phyloP scores from a whole-genome alignment of 768 basidiomycete genomes.

The Filobasidium wieringae region DNA sequence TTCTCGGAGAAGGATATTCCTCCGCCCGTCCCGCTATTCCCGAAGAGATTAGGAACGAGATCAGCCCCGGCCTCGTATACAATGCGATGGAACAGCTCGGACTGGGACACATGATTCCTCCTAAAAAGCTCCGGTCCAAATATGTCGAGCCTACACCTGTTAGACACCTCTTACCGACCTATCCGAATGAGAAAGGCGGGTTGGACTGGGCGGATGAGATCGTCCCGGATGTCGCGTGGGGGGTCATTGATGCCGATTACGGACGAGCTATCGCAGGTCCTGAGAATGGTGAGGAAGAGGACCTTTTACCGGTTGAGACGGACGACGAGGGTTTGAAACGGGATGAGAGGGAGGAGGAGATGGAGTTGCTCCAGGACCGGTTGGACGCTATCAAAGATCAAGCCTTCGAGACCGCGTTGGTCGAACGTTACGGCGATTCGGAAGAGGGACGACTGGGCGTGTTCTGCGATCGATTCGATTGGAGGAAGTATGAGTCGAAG shows the following conservation, averaged over 20 bases:
- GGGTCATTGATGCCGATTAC: not conserved
- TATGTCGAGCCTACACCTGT: not conserved
- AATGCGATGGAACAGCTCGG: not conserved
- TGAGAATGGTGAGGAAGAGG: not conserved
- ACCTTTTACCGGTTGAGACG: not conserved
- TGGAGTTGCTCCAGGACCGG: constrained; percentile 1
- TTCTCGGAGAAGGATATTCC: not conserved
- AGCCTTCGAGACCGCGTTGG: not conserved
- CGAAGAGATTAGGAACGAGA: not conserved
- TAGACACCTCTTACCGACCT: not conserved
- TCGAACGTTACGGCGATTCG: not conserved
- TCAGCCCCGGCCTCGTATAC: not conserved
- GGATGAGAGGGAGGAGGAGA: not conserved
- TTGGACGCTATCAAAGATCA: not conserved
- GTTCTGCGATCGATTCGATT: not conserved
- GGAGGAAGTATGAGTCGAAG: not conserved
- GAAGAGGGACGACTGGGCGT: not conserved
- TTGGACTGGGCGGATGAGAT: not conserved
- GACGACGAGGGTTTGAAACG: not conserved
- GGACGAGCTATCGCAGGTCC: not conserved
- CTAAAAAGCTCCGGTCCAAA: not conserved
- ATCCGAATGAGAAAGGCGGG: not conserved
- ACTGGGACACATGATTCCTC: not conserved
- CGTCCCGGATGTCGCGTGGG: not conserved
- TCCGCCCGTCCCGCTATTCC: not conserved